Evolutionary conservation across 2,329 filamentous ascomycete genomes (phyloP), one percentile per base, ranked within the genome.

Genomic region (Aspergillus phoenicis): DNA sequence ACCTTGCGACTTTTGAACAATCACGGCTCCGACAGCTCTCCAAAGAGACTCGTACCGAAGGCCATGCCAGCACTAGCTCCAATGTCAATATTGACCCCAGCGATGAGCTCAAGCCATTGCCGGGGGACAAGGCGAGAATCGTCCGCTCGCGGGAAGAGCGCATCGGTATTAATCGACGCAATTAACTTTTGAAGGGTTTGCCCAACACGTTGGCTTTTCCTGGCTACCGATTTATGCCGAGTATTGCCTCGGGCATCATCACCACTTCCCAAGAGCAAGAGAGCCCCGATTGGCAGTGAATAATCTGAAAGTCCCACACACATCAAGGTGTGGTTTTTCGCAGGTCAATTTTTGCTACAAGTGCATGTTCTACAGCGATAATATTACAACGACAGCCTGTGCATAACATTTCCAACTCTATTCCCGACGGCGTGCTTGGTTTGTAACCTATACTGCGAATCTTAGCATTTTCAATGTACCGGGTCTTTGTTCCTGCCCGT

Each of bases 61-160:
- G 68, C 33, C 58, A 65, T 43, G 51, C 63, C 55, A 70, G 68
- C 49, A 66, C 62, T 24, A 66, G 52, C 47, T 62, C 66, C 45
- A 71, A 69, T 57, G 58, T 61, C 28, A 71, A 69, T 20, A 66
- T 77, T 48, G 80, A 82, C 70, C 80, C 81, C 5, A 82, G 77
- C 61, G 80, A 82, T 71, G 81, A 82, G 62, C 64, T 82, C 68
- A 82, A 82, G 66, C 81, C 81, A 15, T 68, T 82, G 48, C 80
- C 81, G 1, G 80, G 79, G 0, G 80, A 82, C 60, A 81, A 81
- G 66, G 79, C 80, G 33, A 71, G 78, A 59, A 81, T 82, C 64
- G 76, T 81, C 59, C 73, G 80, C 39, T 78, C 74, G 17, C 71
- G 80, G 4, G 80, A 82, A 64, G 80, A 81, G 64, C 72, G 80